Evolutionary conservation across 257 asterid species (phyloP).

Genomic region (Solanum tacnaense): DNA sequence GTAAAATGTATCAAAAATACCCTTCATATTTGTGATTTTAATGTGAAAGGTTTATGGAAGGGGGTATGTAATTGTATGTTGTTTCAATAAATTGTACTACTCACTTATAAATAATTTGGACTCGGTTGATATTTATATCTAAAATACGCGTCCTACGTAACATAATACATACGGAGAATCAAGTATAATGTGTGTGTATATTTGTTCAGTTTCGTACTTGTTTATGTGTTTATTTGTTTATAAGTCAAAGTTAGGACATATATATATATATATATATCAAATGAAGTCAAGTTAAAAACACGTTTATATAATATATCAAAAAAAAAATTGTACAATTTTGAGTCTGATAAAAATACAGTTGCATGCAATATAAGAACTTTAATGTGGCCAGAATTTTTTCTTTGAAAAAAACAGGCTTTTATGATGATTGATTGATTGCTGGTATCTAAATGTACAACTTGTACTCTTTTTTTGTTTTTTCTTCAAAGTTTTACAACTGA

Average conservation of each 20-base stretch:
- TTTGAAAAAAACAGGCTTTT: slow-evolving; percentile 16
- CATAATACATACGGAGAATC: too few species aligned
- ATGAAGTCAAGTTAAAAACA: too few species aligned
- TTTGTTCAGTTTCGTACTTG: too few species aligned
- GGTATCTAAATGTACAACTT: slow-evolving; percentile 14
- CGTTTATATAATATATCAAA: too few species aligned
- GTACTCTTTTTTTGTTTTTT: background rate
- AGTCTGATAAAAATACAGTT: slow-evolving; percentile 3
- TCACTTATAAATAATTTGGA: background rate
- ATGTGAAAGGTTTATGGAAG: background rate
- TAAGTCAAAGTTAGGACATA: too few species aligned
- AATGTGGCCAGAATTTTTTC: slow-evolving; percentile 5
- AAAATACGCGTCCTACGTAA: fast-evolving
- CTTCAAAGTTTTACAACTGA: slow-evolving; percentile 6
- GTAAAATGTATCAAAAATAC: background rate
- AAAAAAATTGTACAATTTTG: background rate
- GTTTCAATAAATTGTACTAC: background rate
- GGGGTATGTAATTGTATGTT: too few species aligned
- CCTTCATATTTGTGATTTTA: background rate
- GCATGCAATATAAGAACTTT: slow-evolving; percentile 17
- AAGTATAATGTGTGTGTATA: background rate
- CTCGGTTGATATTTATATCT: background rate
- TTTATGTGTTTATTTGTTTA: background rate
- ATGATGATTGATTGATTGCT: slow-evolving; percentile 54
- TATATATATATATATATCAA: too few species aligned